Evolutionary conservation across 768 basidiomycete genomes (phyloP), one percentile per base, ranked within the genome.

Genomic region (Sarcodon sp.): DNA sequence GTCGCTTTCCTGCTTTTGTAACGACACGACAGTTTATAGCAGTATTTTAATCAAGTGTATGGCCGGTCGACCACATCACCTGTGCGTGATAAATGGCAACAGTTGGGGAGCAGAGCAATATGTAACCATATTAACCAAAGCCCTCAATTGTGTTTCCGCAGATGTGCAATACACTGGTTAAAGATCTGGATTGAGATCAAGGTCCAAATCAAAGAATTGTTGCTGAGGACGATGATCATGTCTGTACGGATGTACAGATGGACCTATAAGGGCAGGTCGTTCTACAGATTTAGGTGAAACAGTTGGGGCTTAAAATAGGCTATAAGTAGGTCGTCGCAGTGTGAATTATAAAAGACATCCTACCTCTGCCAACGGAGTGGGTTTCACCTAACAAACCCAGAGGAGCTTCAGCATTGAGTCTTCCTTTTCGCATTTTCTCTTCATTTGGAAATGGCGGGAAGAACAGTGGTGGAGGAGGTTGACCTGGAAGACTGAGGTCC

Each of bases 391-490:
- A 71, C 39, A 77, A 63, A 5, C 83, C 88, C 49, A 89, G 70
- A 0, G 86, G 87, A 27, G 80, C 83, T 61, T 88, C 86, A 16
- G 79, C 79, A 57, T 84, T 87, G 62, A 89, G 75, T 49, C 75
- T 73, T 1, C 88, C 88, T 21, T 80, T 73, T 46, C 87, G 79
- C 85, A 91, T 88, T 64, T 87, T 90, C 61, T 89, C 88, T 65
- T 89, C 87, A 58, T 88, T 89, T 0, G 88, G 88, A 62, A 89
- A 91, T 9, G 89, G 89, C 35, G 87, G 87, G 66, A 89, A 88
- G 71, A 91, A 89, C 37, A 87, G 59, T 13, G 83, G 84, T 13
- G 81, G 80, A 0, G 83, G 83, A 9, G 79, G 79, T 55, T 83
- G 85, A 7, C 82, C 83, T 0, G 83, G 79, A 5, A 77, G 64